Evolutionary conservation across 371 early-diverging fungal genomes (phyloP).

Genomic region (Mucor saturninus): DNA sequence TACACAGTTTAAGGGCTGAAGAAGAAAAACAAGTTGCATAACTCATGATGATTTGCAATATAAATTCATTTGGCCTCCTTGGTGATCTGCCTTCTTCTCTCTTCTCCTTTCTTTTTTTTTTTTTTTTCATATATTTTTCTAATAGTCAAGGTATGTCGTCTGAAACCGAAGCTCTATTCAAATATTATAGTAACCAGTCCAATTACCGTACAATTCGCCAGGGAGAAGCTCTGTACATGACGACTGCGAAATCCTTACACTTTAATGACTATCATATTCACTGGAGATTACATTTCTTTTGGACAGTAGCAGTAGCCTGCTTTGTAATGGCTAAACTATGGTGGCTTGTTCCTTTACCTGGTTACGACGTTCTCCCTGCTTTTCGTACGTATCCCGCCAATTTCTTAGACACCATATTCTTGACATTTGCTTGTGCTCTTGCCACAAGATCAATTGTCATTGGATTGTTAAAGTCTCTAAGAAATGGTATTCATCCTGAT

Average conservation of each 20-base stretch:
- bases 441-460: constrained; percentile 20
- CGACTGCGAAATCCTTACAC: neutral
- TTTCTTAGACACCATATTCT: constrained; percentile 17
- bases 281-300: constrained; percentile 14
- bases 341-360: constrained; percentile 29
- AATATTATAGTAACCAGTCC: neutral
- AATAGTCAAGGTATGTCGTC: neutral
- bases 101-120: neutral
- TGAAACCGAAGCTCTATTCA: neutral
- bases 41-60: neutral
- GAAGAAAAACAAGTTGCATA: neutral
- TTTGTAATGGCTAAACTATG: constrained; percentile 19
- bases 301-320: constrained; percentile 12
- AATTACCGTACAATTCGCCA: constrained; percentile 3
- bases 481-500: constrained; percentile 19
- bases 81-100: neutral
- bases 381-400: constrained; percentile 27
- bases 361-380: constrained; percentile 8
- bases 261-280: constrained; percentile 9
- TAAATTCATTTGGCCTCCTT: neutral
- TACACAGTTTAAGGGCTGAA: too few relatives aligned
- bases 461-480: constrained; percentile 14
- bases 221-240: neutral
- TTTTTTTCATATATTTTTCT: neutral
- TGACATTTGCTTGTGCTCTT: constrained; percentile 6